A percentile compares a stretch with the other conserved stretches of the same genome.
phyloP scores from a whole-genome alignment of 2,329 filamentous ascomycete species.

The Colletotrichum paranaense region DNA sequence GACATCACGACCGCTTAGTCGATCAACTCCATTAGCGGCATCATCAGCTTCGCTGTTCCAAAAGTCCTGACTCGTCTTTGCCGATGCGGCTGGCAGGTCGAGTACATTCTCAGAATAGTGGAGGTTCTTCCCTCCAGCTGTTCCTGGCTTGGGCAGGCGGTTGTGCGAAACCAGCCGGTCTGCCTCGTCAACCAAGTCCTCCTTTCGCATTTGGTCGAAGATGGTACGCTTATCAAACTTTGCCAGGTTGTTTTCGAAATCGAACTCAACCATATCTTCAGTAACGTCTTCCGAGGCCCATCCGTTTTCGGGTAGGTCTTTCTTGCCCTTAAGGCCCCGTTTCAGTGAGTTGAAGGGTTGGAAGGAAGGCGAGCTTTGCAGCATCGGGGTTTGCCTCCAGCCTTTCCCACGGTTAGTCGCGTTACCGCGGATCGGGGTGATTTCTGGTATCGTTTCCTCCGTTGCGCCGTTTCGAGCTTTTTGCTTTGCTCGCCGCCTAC shows the following conservation, averaged over 20 bases:
- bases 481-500: slow-evolving; percentile 42
- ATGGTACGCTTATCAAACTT: slow-evolving; percentile 95
- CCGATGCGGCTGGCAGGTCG: slow-evolving; percentile 62
- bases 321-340: slow-evolving; percentile 60
- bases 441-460: slow-evolving; percentile 35
- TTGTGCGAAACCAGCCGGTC: slow-evolving; percentile 94
- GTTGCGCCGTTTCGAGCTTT: slow-evolving; percentile 42
- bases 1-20: slow-evolving; percentile 60
- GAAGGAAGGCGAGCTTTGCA: slow-evolving; percentile 70
- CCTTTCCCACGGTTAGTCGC: slow-evolving; percentile 57
- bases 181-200: slow-evolving; percentile 89
- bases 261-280: slow-evolving; percentile 94
- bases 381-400: slow-evolving; percentile 70
- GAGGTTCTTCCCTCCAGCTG: slow-evolving; percentile 86
- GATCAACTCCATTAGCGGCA: slow-evolving; percentile 58
- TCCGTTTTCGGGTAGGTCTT: slow-evolving; percentile 71
- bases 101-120: slow-evolving; percentile 94
- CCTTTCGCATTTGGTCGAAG: slow-evolving; percentile 91
- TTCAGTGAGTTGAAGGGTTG: slow-evolving; percentile 72
- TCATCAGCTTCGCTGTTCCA: slow-evolving; percentile 84
- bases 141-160: slow-evolving; percentile 74
- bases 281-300: slow-evolving; percentile 98
- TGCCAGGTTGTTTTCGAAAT: slow-evolving; percentile 88
- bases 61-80: slow-evolving; percentile 61
- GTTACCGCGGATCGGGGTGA: slow-evolving; percentile 29